Conservation (phyloP, 192 early-diverging fungal species). For the Phlyctochytrium bullatum region DNA sequence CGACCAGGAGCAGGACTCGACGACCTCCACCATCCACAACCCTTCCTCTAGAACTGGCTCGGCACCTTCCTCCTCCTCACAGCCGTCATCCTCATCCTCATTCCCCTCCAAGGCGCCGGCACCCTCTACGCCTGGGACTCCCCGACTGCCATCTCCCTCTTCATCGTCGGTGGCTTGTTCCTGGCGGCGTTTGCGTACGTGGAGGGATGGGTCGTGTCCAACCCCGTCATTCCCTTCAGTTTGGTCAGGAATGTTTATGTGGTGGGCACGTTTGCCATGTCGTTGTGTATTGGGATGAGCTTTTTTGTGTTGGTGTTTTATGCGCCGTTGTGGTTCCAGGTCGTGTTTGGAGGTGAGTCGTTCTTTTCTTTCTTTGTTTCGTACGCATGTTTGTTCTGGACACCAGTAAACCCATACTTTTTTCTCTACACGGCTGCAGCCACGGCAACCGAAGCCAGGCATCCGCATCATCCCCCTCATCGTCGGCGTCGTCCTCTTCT, state of each 20-base stretch:
- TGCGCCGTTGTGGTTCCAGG: slow-evolving; percentile 63
- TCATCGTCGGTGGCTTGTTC: slow-evolving; percentile 57
- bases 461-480: slow-evolving; percentile 70
- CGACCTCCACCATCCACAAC: too few species aligned
- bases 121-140: slow-evolving; percentile 60
- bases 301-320: slow-evolving; percentile 41
- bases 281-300: slow-evolving; percentile 31
- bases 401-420: not conserved
- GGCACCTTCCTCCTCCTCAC: slow-evolving; percentile 16
- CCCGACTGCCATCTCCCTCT: slow-evolving; percentile 57
- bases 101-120: slow-evolving; percentile 62
- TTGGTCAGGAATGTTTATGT: slow-evolving; percentile 50
- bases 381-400: not conserved
- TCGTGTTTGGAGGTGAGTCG: slow-evolving; percentile 60
- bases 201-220: slow-evolving; percentile 61
- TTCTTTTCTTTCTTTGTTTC: not conserved
- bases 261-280: slow-evolving; percentile 15
- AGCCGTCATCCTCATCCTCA: slow-evolving; percentile 12
- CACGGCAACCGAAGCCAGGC: slow-evolving; percentile 67
- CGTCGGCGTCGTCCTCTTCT: slow-evolving; percentile 48
- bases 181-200: slow-evolving; percentile 50
- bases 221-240: slow-evolving; percentile 64
- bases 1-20: too few species aligned
- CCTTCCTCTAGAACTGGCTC: too few species aligned
- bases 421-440: slow-evolving; percentile 22